Conservation (phyloP, 2,329 filamentous ascomycete species). For the Trichoderma simmonsii region DNA sequence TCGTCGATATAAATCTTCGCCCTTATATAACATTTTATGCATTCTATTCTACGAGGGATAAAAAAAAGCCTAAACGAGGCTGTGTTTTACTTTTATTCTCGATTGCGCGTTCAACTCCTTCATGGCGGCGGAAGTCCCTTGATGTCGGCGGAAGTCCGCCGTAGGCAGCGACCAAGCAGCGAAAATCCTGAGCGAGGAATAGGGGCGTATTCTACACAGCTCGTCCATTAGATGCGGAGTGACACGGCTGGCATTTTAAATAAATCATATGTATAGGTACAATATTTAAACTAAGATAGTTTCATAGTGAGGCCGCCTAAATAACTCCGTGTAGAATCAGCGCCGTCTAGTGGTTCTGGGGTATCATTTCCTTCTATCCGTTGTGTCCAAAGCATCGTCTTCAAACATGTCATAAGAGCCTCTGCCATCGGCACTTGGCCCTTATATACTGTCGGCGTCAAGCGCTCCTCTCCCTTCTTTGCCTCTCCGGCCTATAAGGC, state of each 20-base stretch:
- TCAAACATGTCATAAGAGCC: background rate
- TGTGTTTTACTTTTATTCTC: background rate
- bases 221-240: background rate
- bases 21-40: background rate
- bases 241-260: background rate
- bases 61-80: background rate
- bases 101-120: constrained; percentile 1
- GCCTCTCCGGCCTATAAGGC: background rate
- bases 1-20: background rate
- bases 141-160: constrained; percentile 13
- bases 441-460: background rate
- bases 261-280: background rate
- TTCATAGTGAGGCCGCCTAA: background rate
- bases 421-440: background rate
- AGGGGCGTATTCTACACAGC: background rate
- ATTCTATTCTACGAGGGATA: background rate
- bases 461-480: background rate
- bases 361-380: constrained; percentile 2
- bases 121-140: constrained; percentile 11
- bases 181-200: background rate
- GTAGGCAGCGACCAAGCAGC: background rate
- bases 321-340: background rate
- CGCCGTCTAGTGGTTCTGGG: background rate
- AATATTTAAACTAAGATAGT: background rate
- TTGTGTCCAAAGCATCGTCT: background rate